phyloP scores from a whole-genome alignment of 768 basidiomycete genomes.

The Boletus barrowsii region DNA sequence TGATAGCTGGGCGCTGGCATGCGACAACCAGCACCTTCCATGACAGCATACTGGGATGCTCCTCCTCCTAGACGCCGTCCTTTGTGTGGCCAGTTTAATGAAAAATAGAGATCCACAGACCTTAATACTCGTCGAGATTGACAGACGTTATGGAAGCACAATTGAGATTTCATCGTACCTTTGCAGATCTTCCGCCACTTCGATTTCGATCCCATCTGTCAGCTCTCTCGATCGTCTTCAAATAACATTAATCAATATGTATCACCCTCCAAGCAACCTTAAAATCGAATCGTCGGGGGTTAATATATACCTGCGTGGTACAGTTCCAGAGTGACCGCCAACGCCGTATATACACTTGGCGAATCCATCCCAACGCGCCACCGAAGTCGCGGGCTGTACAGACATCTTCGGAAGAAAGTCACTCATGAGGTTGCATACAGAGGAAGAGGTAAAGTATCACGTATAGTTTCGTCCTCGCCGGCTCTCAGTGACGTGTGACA shows the following conservation, averaged over 20 bases:
- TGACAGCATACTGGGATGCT: constrained; percentile 7
- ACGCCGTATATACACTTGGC: constrained; percentile 12
- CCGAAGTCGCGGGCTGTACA: constrained; percentile 18
- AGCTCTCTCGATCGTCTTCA: constrained; percentile 12
- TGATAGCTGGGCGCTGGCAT: constrained; percentile 12
- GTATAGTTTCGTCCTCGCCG: constrained; percentile 18
- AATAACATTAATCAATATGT: constrained; percentile 14
- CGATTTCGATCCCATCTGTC: constrained; percentile 19
- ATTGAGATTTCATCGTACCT: constrained; percentile 15
- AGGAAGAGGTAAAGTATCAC: constrained; percentile 25
- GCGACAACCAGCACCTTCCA: constrained; percentile 9
- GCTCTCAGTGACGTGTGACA: constrained; percentile 15
- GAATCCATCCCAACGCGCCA: constrained; percentile 15
- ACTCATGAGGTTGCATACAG: constrained; percentile 19
- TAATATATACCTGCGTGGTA: neutral
- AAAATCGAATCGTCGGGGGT: constrained; percentile 15
- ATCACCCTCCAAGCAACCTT: constrained; percentile 20
- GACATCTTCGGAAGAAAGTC: constrained; percentile 15
- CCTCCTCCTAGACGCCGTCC: constrained; percentile 15
- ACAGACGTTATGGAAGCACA: constrained; percentile 18
- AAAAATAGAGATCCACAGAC: constrained; percentile 21
- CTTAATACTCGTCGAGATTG: constrained; percentile 19
- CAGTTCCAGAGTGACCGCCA: constrained; percentile 6
- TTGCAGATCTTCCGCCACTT: constrained; percentile 19
- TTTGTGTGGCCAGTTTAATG: constrained; percentile 1